These are phyloP conservation scores for Beta macrorhiza DNA, from an alignment of 179 eudicot species.

Conservation along the genomic window DNA sequence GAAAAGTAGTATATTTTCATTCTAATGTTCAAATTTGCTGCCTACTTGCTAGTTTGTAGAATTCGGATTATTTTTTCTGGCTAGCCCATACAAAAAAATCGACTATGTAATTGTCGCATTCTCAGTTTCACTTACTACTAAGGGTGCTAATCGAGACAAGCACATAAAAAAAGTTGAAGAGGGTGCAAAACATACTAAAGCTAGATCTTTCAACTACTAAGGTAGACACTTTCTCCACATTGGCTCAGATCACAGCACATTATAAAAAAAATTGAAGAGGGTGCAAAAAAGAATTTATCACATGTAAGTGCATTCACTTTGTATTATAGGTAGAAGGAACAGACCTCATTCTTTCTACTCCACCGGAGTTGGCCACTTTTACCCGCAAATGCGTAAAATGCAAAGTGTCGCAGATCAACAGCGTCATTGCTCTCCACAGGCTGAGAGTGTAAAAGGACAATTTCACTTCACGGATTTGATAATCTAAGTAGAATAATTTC, in stretches of 20 bases:
- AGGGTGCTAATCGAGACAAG: too few relatives aligned
- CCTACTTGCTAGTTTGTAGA: too few relatives aligned
- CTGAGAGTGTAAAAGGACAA: slow-evolving; percentile 27
- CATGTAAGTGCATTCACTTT: background rate
- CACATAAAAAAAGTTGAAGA: too few relatives aligned
- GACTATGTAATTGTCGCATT: too few relatives aligned
- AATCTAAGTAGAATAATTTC: background rate
- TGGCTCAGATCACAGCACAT: background rate
- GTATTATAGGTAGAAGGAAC: slow-evolving; percentile 10
- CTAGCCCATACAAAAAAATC: too few relatives aligned
- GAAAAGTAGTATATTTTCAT: too few relatives aligned
- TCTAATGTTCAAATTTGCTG: too few relatives aligned
- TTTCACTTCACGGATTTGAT: background rate
- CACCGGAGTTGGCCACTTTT: slow-evolving; percentile 79
- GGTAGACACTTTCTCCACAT: background rate
- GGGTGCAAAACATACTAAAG: background rate
- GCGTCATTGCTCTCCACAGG: slow-evolving; percentile 58
- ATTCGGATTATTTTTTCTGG: too few relatives aligned
- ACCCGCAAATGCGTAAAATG: slow-evolving; percentile 93
- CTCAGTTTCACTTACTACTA: too few relatives aligned
- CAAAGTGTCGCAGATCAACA: slow-evolving; percentile 94
- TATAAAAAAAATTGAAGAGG: background rate
- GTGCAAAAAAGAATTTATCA: background rate
- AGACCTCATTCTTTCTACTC: slow-evolving; percentile 92
- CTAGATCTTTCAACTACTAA: background rate